Evolutionary conservation across 768 basidiomycete genomes (phyloP), one percentile per base, ranked within the genome.

Genomic region (Tricholoma sp.): DNA sequence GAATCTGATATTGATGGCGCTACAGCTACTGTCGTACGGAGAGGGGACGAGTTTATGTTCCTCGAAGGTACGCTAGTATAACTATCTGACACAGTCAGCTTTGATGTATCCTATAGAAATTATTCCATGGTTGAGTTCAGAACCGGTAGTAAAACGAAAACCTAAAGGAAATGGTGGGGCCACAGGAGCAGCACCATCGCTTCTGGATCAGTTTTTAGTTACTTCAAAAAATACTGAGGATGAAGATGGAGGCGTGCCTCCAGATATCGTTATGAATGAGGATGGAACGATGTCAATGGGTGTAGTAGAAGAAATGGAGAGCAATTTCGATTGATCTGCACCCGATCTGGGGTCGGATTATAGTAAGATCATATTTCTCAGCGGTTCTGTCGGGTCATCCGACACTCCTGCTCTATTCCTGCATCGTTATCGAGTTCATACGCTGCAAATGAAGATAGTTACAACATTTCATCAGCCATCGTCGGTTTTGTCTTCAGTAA

Each of bases 401-500:
- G n/a, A n/a, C n/a, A n/a, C n/a, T n/a, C n/a, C n/a, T n/a, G n/a
- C 24, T 27, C 24, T 27, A 5, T 27, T 27, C 24, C n/a, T 27
- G 3, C 24, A 3, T 27, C 24, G 24, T 27, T 5, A 27, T 27
- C 5, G 24, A 32, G 31, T 35, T 21, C 41, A 22, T 29, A 46
- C 6, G 45, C 54, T 53, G 52, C 59, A 39, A 27, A 81, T 81
- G 79, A 82, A 80, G 69, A 66, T 91, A 59, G 78, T 91, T 31
- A 80, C 85, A 9, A 92, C 91, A 6, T 90, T 91, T 67, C 88
- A 91, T 67, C 79, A 78, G 4, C 80, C 89, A 2, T 88, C 91
- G 1, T 86, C 91, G 1, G 85, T 91, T 50, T 61, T 84, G 8
- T 76, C 76, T 60, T 91, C 89, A 27, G 66, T 86, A 22, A 90